phyloP scores from a whole-genome alignment of 1,139 yeast species.

The Insectozyma bohioensis region DNA sequence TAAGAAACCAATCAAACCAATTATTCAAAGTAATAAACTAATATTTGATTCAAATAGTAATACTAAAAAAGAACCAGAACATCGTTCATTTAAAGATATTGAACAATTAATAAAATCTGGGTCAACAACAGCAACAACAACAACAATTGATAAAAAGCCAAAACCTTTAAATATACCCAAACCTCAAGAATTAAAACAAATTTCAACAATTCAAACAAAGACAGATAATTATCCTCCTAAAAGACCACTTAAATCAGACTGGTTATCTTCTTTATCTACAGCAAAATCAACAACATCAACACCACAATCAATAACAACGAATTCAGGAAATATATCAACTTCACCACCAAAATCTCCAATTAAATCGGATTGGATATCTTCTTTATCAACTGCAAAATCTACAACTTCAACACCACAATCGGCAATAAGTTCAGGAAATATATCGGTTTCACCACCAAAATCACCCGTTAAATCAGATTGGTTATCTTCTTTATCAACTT shows the following conservation, averaged over 20 bases:
- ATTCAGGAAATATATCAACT: too few species aligned
- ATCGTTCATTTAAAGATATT: slow-evolving; percentile 23
- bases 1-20: slow-evolving; percentile 1
- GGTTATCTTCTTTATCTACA: slow-evolving; percentile 14
- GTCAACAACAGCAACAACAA: slow-evolving; percentile 4
- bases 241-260: slow-evolving; percentile 11
- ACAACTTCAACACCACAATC: slow-evolving; percentile 9
- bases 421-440: too few species aligned
- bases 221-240: background rate
- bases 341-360: slow-evolving; percentile 5
- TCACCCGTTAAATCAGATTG: slow-evolving; percentile 1
- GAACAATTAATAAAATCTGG: slow-evolving; percentile 19
- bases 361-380: slow-evolving; percentile 14
- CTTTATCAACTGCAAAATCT: slow-evolving; percentile 11
- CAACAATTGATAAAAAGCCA: background rate
- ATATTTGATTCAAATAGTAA: too few species aligned
- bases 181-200: background rate
- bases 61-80: slow-evolving; percentile 8
- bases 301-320: slow-evolving; percentile 6
- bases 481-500: slow-evolving; percentile 12
- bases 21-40: too few species aligned
- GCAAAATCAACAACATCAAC: slow-evolving; percentile 10
- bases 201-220: background rate
- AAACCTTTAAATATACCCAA: background rate
- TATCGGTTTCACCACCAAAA: slow-evolving; percentile 6